phyloP scores from a whole-genome alignment of 2,329 filamentous ascomycete species.

The Microcyclospora tardicrescens region DNA sequence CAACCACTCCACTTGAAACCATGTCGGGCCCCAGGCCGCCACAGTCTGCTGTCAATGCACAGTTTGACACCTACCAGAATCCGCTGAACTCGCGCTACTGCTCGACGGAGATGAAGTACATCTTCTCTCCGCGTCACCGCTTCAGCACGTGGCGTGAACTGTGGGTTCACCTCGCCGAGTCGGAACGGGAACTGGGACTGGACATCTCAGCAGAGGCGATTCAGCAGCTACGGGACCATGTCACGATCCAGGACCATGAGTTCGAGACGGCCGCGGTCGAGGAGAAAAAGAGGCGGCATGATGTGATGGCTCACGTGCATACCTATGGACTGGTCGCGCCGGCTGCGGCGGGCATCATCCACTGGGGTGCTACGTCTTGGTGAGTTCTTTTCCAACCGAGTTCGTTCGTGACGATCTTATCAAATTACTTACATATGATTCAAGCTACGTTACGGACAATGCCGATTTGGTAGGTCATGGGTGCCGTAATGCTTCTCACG shows the following conservation, averaged over 20 bases:
- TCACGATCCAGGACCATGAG: slow-evolving; percentile 34
- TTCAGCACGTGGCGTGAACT: slow-evolving; percentile 71
- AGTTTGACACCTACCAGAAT: slow-evolving; percentile 20
- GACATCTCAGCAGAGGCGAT: slow-evolving; percentile 54
- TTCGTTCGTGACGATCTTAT: not conserved
- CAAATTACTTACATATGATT: not conserved
- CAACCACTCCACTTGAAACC: too few species aligned
- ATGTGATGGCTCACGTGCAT: slow-evolving; percentile 44
- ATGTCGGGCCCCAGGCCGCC: slow-evolving; percentile 1
- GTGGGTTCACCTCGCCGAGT: slow-evolving; percentile 74
- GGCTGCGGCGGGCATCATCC: slow-evolving; percentile 70
- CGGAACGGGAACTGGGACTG: slow-evolving; percentile 68
- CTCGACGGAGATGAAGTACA: slow-evolving; percentile 58
- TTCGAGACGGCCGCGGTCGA: slow-evolving; percentile 36
- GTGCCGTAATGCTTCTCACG: too few species aligned
- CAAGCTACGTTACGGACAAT: slow-evolving; percentile 54
- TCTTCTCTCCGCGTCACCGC: slow-evolving; percentile 67
- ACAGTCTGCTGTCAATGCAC: slow-evolving; percentile 5
- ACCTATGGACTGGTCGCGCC: slow-evolving; percentile 60
- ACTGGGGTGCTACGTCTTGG: slow-evolving; percentile 54
- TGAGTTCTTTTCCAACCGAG: slow-evolving; percentile 2
- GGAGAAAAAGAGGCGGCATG: slow-evolving; percentile 33
- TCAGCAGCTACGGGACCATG: slow-evolving; percentile 32
- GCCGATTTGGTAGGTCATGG: slow-evolving; percentile 43
- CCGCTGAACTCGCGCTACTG: slow-evolving; percentile 61